These are phyloP conservation scores for Candida suzukii DNA, from an alignment of 805 yeast genomes.

Conservation along the genomic window DNA sequence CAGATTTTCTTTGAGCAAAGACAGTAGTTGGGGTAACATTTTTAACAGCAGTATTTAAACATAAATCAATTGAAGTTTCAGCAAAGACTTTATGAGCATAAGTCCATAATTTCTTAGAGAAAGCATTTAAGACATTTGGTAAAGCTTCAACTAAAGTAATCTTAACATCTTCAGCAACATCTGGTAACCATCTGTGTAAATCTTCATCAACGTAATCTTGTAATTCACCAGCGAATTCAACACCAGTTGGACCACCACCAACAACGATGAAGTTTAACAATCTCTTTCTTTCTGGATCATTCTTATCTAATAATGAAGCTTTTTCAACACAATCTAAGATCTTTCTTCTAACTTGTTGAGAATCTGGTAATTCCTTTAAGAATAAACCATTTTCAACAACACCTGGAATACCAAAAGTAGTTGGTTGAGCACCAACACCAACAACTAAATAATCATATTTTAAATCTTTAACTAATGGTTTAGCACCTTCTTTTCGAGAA, in stretches of 20 bases:
- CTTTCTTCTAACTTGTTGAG: slow-evolving; percentile 38
- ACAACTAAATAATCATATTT: slow-evolving; percentile 44
- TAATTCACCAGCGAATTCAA: slow-evolving; percentile 49
- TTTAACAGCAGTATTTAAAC: slow-evolving; percentile 43
- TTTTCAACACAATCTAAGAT: slow-evolving; percentile 47
- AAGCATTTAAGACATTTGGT: slow-evolving; percentile 46
- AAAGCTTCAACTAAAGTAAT: slow-evolving; percentile 46
- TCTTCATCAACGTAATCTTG: slow-evolving; percentile 53
- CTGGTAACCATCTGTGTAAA: slow-evolving; percentile 47
- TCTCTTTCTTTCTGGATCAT: slow-evolving; percentile 45
- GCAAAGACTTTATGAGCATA: slow-evolving; percentile 45
- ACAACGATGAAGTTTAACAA: slow-evolving; percentile 45
- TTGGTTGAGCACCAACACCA: slow-evolving; percentile 53
- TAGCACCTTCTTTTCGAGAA: slow-evolving; percentile 40
- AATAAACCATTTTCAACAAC: slow-evolving; percentile 47
- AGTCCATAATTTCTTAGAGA: slow-evolving; percentile 42
- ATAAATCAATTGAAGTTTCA: slow-evolving; percentile 41
- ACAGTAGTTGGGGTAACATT: slow-evolving; percentile 37
- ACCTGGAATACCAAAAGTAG: slow-evolving; percentile 52
- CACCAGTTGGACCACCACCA: slow-evolving; percentile 58
- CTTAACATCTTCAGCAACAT: slow-evolving; percentile 40
- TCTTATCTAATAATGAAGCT: slow-evolving; percentile 45
- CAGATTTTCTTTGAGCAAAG: slow-evolving; percentile 33
- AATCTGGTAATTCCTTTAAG: slow-evolving; percentile 46
- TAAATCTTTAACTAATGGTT: slow-evolving; percentile 23